Evolutionary conservation across 805 yeast species (phyloP), one percentile per base, ranked within the genome.

Genomic region (Zygosaccharomyces gambellarensis): DNA sequence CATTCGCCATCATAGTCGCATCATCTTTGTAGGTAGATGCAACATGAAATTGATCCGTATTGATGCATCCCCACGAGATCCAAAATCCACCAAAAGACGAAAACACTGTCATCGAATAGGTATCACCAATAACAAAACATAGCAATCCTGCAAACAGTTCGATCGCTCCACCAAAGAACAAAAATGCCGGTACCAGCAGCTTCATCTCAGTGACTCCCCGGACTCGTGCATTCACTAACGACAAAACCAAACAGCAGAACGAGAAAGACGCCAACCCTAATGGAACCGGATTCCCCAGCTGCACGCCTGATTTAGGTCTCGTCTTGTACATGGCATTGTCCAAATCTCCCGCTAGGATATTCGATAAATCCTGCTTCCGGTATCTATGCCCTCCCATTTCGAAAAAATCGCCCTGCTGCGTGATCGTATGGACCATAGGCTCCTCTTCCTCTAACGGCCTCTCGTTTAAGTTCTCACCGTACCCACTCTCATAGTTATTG

Each of bases 261-360:
- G 88, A 87, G 67, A 85, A 85, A 23, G 85, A 87, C 27, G 82
- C 78, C 50, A 85, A 70, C 12, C 90, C 92, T 53, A 85, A 70
- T 21, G 90, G 90, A 42, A 85, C 86, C 23, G 92, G 90, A 59
- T 85, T 85, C 50, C 84, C 90, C 70, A 78, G 74, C 52, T 75
- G 74, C 23, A 39, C 45, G 11, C 45, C 41, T 12, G 32, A 19
- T 8, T 7, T 25, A 5, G 55, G 55, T 19, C 55, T 49, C 43
- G 50, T 44, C 27, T 47, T 45, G 51, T 79, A 76, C 50, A 69
- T 64, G 48, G 71, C 74, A 12, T 76, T 74, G 59, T 73, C 71
- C 54, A 78, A 62, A 27, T 64, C 66, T 59, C 86, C 87, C 12
- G 85, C 87, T 60, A 83, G 82, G 2, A 87, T 89, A 30, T 71